Conservation (phyloP, 1,139 yeast genomes). For the Suhomyces chickasaworum region DNA sequence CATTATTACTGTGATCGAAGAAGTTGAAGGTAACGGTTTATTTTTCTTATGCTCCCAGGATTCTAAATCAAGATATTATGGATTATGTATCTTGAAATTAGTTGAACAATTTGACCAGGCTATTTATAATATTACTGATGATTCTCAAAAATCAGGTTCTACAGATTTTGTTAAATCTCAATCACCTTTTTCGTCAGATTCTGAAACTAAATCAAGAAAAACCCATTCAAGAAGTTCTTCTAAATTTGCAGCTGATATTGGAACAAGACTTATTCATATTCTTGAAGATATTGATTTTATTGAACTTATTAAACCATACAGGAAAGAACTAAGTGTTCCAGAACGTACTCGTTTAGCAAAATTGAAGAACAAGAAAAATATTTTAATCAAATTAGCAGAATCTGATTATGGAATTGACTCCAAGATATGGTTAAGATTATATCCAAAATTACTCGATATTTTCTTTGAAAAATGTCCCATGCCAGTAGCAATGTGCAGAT, state of each 20-base stretch:
- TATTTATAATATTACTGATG: slow-evolving; percentile 54
- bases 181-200: slow-evolving; percentile 7
- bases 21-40: slow-evolving; percentile 92
- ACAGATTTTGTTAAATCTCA: slow-evolving; percentile 3
- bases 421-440: slow-evolving; percentile 89
- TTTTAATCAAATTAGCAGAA: slow-evolving; percentile 75
- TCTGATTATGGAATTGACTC: slow-evolving; percentile 94
- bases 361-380: slow-evolving; percentile 62
- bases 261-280: slow-evolving; percentile 76
- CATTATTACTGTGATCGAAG: slow-evolving; percentile 83
- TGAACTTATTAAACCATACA: slow-evolving; percentile 61
- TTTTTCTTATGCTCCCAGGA: slow-evolving; percentile 92
- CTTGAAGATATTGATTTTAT: slow-evolving; percentile 70
- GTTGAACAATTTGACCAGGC: slow-evolving; percentile 87
- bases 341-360: slow-evolving; percentile 74
- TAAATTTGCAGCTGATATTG: slow-evolving; percentile 76
- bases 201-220: slow-evolving; percentile 12
- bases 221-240: slow-evolving; percentile 63
- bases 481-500: slow-evolving; percentile 90
- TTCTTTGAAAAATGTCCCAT: slow-evolving; percentile 86
- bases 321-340: slow-evolving; percentile 72
- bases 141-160: background rate
- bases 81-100: slow-evolving; percentile 69
- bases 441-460: slow-evolving; percentile 70
- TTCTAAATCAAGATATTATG: slow-evolving; percentile 69